Percentiles rank a stretch among this genome's conserved stretches.
Evolutionary conservation across 108 stramenopile genomes (phyloP).

Genomic region (Pseudonitzschia delicatissima): DNA sequence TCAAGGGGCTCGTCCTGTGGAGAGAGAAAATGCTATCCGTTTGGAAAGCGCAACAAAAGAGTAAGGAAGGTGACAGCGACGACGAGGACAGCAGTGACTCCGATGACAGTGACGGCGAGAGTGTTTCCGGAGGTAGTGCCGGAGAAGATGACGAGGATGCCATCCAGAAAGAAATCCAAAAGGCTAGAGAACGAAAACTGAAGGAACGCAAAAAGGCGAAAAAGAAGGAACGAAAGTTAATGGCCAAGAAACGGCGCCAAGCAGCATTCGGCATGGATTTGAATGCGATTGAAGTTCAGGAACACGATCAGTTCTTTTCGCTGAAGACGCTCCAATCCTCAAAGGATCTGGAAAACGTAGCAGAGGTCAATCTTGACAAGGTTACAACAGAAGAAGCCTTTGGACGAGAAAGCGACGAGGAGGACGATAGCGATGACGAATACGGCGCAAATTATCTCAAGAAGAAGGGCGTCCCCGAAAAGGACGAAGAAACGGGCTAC

Average conservation of each 20-base stretch:
- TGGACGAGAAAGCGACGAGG: conserved; percentile 49
- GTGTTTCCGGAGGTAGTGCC: conserved; percentile 38
- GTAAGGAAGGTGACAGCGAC: conserved; percentile 27
- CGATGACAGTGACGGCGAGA: conserved; percentile 45
- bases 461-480: conserved; percentile 11
- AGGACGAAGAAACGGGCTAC: conserved; percentile 53
- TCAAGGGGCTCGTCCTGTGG: conserved; percentile 93
- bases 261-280: conserved; percentile 88
- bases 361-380: conserved; percentile 81
- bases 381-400: conserved; percentile 67
- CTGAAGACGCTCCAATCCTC: conserved; percentile 62
- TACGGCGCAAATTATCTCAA: conserved; percentile 2
- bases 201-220: conserved; percentile 80
- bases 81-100: conserved; percentile 41
- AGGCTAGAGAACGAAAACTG: conserved; percentile 58
- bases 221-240: conserved; percentile 86
- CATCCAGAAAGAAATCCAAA: conserved; percentile 75
- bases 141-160: conserved; percentile 82
- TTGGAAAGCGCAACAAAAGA: conserved; percentile 7
- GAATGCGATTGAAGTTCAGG: conserved; percentile 84
- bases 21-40: conserved; percentile 62
- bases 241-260: conserved; percentile 77
- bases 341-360: conserved; percentile 61
- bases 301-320: conserved; percentile 83
- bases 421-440: conserved; percentile 35